phyloP scores from a whole-genome alignment of 2,329 filamentous ascomycete species.

The Botrytis galanthina region DNA sequence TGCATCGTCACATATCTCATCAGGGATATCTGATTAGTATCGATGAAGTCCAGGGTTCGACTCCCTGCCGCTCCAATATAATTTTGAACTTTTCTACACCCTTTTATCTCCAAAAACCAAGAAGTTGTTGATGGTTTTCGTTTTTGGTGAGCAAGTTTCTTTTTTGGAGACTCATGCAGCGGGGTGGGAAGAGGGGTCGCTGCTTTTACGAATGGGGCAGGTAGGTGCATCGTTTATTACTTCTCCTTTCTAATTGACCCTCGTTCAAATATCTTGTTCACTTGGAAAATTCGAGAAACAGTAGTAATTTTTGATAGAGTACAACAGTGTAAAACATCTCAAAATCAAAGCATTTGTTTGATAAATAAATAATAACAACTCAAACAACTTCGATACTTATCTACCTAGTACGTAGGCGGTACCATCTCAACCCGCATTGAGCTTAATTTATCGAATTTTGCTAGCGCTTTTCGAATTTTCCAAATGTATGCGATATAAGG shows the following conservation, averaged over 20 bases:
- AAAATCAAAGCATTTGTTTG: too few species aligned
- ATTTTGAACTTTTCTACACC: not conserved
- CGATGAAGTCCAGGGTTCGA: slow-evolving; percentile 17
- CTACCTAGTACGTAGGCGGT: too few species aligned
- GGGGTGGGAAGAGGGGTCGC: not conserved
- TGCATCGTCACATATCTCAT: not conserved
- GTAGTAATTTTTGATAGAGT: too few species aligned
- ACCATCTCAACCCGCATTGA: too few species aligned
- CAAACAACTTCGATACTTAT: too few species aligned
- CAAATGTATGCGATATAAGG: too few species aligned
- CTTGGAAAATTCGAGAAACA: too few species aligned
- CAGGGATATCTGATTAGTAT: not conserved
- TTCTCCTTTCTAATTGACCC: not conserved
- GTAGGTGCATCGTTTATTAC: not conserved
- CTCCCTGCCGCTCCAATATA: not conserved
- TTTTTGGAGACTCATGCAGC: not conserved
- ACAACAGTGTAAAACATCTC: too few species aligned
- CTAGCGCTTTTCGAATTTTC: too few species aligned
- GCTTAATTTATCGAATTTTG: too few species aligned
- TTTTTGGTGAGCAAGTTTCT: not conserved
- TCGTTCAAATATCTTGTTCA: too few species aligned
- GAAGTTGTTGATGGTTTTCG: not conserved
- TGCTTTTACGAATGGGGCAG: not conserved
- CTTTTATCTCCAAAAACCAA: not conserved
- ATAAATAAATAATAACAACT: too few species aligned